Base-by-base conservation (phyloP, 2,329 filamentous ascomycete species). In the Fusarium compactum region DNA sequence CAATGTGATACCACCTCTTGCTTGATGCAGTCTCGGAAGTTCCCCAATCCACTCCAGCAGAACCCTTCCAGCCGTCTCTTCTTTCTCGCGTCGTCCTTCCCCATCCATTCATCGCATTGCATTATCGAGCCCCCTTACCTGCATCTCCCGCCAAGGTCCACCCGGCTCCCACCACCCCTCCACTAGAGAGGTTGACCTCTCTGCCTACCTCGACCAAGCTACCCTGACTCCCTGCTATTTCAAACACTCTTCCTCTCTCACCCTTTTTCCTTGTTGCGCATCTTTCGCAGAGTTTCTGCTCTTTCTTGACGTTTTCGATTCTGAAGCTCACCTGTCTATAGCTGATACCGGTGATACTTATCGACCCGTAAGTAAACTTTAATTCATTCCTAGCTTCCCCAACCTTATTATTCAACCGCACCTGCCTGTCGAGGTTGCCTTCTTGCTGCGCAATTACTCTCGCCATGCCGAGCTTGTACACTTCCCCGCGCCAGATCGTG, bases 291-390 rank as follows among this genome's bases (percentile, higher is more conserved):
- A 74, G 69, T 65, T 65, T 70, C 68, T 65, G 58, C 70, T 67
- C 69, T 72, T 73, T 70, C 67, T 56, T 62, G 24, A 58, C 64
- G 46, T 69, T 67, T 71, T 67, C 65, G 48, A 69, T 72, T 70
- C 70, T 76, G 70, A 73, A 64, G 62, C 65, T 75, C 69, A 78
- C 83, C 82, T 86, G 76, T 79, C 71, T 80, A 76, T 80, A 89
- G 87, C 87, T 79, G 87, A 89, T 76, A 84, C 85, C 75, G 85
- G 85, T 80, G 87, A 89, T 77, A 89, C 82, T 71, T 89, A 89
- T 80, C 86, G 87, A 79, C 86, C 87, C 77, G 87, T 87, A 81
- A 86, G 85, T 85, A 71, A 58, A 52, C 54, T 58, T 54, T 54
- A 22, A 68, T 60, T 63, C 59, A 43, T 70, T 66, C 46, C 40